Base-by-base conservation (phyloP, 345 rosid genomes). In the Brassica nigra region DNA sequence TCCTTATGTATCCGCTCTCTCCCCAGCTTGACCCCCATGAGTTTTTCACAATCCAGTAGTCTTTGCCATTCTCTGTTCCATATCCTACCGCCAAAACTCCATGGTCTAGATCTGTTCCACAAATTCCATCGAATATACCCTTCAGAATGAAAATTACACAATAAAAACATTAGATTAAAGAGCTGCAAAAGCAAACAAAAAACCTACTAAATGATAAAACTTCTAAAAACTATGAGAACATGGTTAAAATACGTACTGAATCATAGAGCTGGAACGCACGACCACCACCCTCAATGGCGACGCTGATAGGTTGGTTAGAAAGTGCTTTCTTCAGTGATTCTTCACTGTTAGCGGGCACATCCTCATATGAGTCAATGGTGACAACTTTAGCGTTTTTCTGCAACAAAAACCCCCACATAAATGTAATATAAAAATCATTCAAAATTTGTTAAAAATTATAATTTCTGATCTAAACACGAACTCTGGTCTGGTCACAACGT, bases 1-100 rank as follows among this genome's bases (percentile, higher is more conserved):
- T 84, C 81, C 73, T 93, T 29, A 95, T 36, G 80, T 91, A 95
- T 0, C 99, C 99, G 0, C 39, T 5, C 78, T 95, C 99, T 70
- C 99, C 99, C 97, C 97, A 95, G 66, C 82, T 81, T 1, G 2
- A 2, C 4, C 97, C 99, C 99, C 99, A 92, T 12, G 99, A 95
- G 79, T 92, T 95, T 83, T 62, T 88, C 16, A 92, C 97, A 8
- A 90, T 85, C 99, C 97, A 92, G 83, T 86, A 92, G 80, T 89
- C 95, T 59, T 76, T 68, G 23, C 95, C 97, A 1, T 86, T 76
- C 27, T 91, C 97, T 27, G 87, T 82, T 66, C 99, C 99, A 11
- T 95, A 95, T 42, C 99, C 99, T 0, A 95, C 95, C 0, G 91
- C 97, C 30, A 86, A 55, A 75, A 95, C 97, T 30, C 99, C 99